Percentiles rank a stretch among this genome's conserved stretches.
phyloP scores from a whole-genome alignment of 169 alveolate species.

The Plasmodium knowlesi region DNA sequence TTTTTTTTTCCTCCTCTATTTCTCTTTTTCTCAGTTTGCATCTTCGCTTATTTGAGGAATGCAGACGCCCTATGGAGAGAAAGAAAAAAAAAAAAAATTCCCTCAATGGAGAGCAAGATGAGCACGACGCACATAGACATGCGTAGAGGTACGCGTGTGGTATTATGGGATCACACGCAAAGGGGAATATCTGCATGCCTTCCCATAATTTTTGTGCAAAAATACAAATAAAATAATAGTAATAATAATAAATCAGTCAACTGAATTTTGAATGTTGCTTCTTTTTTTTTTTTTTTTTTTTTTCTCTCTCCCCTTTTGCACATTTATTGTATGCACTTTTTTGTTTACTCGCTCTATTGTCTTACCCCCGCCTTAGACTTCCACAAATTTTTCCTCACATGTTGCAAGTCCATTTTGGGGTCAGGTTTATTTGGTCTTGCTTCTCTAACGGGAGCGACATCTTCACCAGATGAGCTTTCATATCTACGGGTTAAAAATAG shows the following conservation, averaged over 20 bases:
- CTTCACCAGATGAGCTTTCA: conserved; percentile 65
- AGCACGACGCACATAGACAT: conserved; percentile 25
- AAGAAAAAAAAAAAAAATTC: conserved; percentile 1
- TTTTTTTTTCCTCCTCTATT: not conserved
- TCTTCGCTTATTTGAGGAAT: conserved; percentile 45
- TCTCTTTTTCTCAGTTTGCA: not conserved
- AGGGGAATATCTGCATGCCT: not conserved
- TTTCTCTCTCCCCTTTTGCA: not conserved
- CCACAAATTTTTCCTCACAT: conserved; percentile 63
- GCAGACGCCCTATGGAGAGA: conserved; percentile 60
- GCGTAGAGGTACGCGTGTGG: not conserved
- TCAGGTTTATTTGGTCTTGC: not conserved
- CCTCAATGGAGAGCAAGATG: not conserved
- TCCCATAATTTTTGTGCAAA: not conserved
- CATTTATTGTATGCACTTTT: not conserved
- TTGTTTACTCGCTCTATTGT: not conserved
- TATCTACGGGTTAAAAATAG: conserved; percentile 23
- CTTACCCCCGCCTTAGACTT: conserved; percentile 75
- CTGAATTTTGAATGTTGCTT: not conserved
- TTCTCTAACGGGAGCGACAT: not conserved
- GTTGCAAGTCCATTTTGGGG: not conserved
- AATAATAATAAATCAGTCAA: not conserved
- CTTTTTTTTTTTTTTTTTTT: not conserved
- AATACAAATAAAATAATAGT: not conserved
- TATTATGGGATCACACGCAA: not conserved